Evolutionary conservation across 2,329 filamentous ascomycete species (phyloP), one percentile per base, ranked within the genome.

Genomic region (Stylonectria norvegica): DNA sequence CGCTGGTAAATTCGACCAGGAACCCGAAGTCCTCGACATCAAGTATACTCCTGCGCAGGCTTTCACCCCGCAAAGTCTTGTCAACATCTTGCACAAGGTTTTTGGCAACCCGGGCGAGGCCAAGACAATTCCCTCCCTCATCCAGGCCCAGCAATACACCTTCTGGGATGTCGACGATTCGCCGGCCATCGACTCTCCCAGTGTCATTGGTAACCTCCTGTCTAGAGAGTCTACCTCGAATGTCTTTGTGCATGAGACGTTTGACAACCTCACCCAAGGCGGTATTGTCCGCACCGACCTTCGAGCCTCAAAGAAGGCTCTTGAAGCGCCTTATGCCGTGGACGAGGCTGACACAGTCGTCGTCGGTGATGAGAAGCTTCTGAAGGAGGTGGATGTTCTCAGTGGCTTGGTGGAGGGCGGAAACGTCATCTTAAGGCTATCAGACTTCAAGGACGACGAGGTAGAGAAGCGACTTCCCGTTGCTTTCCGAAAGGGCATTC

Each of bases 101-200:
- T 64, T 70, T 42, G 66, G 63, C 59, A 78, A 79, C 54, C 85
- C 85, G 53, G 76, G 67, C 38, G 64, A 68, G 34, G 60, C 65
- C 17, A 67, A 67, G 41, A 56, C 63, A 41, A 61, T 60, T 45
- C 63, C 53, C 42, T 71, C 47, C n/a, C 62, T 73, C 33, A 64
- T 82, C 39, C 71, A 79, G 50, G 80, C 83, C 15, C 78, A 87
- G 63, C 86, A 97, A 66, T 97, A 93, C 70, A 84, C 83, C 10
- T 96, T 98, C 76, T 97, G 90, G 89, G 87, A 96, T 53, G 63
- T 86, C 28, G 91, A 95, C 59, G 78, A 82, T 62, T 89, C 89
- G 19, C 67, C 72, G 2, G 77, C 84, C 36, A 73, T 76, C 36
- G 72, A 72, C 43, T 82, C 88, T 1, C 83, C 89, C 9, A 67